Conservation (phyloP, 2,329 filamentous ascomycete genomes). For the Exophiala alcalophila region DNA sequence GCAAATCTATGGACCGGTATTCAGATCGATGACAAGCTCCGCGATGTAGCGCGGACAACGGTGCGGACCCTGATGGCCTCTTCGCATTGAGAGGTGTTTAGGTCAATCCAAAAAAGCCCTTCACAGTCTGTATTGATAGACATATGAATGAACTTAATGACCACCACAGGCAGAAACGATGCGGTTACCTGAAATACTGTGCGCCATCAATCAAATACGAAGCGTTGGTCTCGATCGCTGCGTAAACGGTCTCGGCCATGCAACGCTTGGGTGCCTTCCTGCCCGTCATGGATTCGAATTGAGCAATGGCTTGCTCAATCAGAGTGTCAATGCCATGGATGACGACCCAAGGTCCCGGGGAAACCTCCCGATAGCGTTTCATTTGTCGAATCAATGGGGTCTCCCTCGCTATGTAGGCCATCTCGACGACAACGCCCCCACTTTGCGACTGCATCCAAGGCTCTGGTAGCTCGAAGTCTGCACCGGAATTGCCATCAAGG, state of each 20-base stretch:
- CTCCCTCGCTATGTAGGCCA: conserved; percentile 70
- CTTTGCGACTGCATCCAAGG: conserved; percentile 70
- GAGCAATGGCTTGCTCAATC: conserved; percentile 75
- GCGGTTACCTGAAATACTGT: conserved; percentile 12
- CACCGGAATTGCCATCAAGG: conserved; percentile 57
- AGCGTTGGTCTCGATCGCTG: conserved; percentile 16
- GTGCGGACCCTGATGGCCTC: conserved; percentile 8
- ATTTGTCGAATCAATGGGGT: conserved; percentile 70
- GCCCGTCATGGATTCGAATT: conserved; percentile 78
- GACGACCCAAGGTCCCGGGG: conserved; percentile 59
- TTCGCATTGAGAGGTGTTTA: not conserved
- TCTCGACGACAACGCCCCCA: conserved; percentile 72
- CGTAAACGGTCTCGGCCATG: conserved; percentile 64
- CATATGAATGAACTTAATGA: not conserved
- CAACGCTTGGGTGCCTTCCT: conserved; percentile 65
- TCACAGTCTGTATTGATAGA: conserved; percentile 1
- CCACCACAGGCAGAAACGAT: too few species aligned
- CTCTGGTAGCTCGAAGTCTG: conserved; percentile 66
- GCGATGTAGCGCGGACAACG: conserved; percentile 12
- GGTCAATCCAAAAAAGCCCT: not conserved
- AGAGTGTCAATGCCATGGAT: conserved; percentile 74
- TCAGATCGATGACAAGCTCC: conserved; percentile 46
- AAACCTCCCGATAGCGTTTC: conserved; percentile 57
- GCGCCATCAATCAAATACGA: conserved; percentile 19
- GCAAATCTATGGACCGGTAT: conserved; percentile 61